Percentiles rank a stretch among this genome's conserved stretches.
These are phyloP conservation scores for Rhizoclosmatium sp. DNA, from an alignment of 192 early-diverging fungal species.

Conservation along the genomic window DNA sequence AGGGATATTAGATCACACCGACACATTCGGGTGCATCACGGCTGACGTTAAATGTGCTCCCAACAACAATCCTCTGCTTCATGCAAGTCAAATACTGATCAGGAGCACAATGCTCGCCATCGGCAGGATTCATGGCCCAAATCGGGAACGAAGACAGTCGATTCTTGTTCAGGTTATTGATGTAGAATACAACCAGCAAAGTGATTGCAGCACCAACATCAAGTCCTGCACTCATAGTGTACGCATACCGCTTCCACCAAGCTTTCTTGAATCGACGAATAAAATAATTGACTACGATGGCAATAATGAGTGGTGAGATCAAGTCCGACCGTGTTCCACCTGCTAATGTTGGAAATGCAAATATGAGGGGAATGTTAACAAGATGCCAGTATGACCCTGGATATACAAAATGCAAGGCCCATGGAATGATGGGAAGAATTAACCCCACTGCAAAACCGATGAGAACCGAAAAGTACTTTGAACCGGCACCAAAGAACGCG, in stretches of 20 bases:
- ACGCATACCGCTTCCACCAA: conserved; percentile 65
- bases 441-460: conserved; percentile 40
- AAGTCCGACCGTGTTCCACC: conserved; percentile 27
- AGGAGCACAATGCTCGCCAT: conserved; percentile 21
- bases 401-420: conserved; percentile 24
- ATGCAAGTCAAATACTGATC: conserved; percentile 25
- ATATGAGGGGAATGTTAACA: conserved; percentile 43
- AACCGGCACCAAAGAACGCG: conserved; percentile 59
- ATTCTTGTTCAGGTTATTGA: too few species aligned
- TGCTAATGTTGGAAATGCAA: conserved; percentile 1
- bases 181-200: background rate
- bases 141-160: conserved; percentile 12
- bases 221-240: conserved; percentile 60
- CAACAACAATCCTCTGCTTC: background rate
- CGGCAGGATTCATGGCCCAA: conserved; percentile 6
- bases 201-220: conserved; percentile 51
- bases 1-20: too few species aligned
- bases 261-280: conserved; percentile 40
- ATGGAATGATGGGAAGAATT: conserved; percentile 43
- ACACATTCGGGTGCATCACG: too few species aligned
- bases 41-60: too few species aligned
- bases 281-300: conserved; percentile 53
- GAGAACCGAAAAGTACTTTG: conserved; percentile 34
- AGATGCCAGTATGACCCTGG: conserved; percentile 37
- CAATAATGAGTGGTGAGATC: conserved; percentile 57